Evolutionary conservation across 345 rosid species (phyloP).

Genomic region (Bretschneidera sinensis): DNA sequence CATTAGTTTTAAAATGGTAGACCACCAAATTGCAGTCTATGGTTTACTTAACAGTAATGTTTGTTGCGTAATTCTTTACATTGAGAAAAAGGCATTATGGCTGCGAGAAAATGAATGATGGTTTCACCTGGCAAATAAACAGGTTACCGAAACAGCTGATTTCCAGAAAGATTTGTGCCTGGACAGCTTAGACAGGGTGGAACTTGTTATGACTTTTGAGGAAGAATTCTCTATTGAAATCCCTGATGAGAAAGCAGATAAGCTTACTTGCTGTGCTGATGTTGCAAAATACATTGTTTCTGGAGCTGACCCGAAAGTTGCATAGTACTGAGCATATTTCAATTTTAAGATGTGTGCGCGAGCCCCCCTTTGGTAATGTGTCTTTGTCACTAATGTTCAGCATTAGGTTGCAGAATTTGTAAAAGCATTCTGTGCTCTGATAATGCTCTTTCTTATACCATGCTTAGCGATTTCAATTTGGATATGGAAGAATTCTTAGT

Average conservation of each 20-base stretch:
- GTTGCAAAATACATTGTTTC: conserved; percentile 50
- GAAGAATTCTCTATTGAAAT: conserved; percentile 59
- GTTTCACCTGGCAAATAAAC: conserved; percentile 2
- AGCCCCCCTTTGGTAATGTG: too few relatives aligned
- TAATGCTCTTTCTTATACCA: background rate
- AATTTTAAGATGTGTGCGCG: too few relatives aligned
- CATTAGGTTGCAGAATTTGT: conserved; percentile 4
- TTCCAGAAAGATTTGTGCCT: conserved; percentile 57
- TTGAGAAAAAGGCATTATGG: background rate
- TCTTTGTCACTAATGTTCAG: too few relatives aligned
- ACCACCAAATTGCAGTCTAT: background rate
- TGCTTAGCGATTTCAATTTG: background rate
- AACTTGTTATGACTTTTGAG: conserved; percentile 70
- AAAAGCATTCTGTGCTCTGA: background rate
- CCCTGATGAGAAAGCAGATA: conserved; percentile 59
- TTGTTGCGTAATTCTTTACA: background rate
- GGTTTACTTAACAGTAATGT: too few relatives aligned
- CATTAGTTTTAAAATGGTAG: background rate
- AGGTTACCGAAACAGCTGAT: conserved; percentile 60
- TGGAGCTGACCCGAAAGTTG: conserved; percentile 20
- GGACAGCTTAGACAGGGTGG: conserved; percentile 66
- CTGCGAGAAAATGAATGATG: background rate
- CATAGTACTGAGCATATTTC: conserved; percentile 14
- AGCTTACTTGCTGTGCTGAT: conserved; percentile 55
- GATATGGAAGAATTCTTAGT: background rate